Percentiles rank a stretch among this genome's conserved stretches.
These are phyloP conservation scores for Filosporella fistucella DNA, from an alignment of 495 filamentous ascomycete species.

Conservation along the genomic window DNA sequence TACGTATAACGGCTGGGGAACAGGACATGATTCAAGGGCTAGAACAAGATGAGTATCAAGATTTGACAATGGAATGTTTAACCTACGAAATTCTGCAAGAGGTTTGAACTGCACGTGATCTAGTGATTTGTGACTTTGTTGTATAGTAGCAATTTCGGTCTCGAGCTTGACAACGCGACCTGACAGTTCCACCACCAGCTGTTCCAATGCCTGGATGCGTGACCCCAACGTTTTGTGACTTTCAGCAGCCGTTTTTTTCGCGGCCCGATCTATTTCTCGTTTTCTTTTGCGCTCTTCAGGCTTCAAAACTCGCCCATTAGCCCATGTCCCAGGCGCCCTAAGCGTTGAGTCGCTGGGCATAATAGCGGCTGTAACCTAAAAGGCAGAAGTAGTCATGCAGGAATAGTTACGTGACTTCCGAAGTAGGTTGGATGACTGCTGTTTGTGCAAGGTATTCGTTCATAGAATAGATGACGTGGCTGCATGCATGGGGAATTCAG, in stretches of 20 bases:
- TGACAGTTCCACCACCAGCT: slow-evolving; percentile 4
- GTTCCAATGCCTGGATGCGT: slow-evolving; percentile 4
- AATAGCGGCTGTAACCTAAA: neutral
- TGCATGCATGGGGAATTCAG: slow-evolving; percentile 1
- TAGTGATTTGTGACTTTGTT: neutral
- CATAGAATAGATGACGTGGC: slow-evolving; percentile 2
- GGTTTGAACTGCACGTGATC: slow-evolving; percentile 1
- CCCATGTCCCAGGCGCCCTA: slow-evolving; percentile 4
- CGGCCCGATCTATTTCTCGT: slow-evolving; percentile 5
- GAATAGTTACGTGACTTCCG: neutral
- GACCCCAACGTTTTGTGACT: neutral
- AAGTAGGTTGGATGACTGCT: neutral
- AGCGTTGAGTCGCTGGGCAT: slow-evolving; percentile 2
- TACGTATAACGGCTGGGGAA: neutral
- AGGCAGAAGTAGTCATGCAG: neutral
- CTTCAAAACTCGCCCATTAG: slow-evolving; percentile 5
- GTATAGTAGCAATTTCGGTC: neutral
- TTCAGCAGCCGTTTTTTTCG: slow-evolving; percentile 3
- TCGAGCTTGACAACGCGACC: slow-evolving; percentile 2
- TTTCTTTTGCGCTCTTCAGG: slow-evolving; percentile 4
- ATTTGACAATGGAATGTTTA: neutral
- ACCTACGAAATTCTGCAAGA: slow-evolving; percentile 1
- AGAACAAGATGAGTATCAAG: neutral
- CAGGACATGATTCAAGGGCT: neutral
- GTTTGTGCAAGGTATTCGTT: slow-evolving; percentile 2